Evolutionary conservation across 2,329 filamentous ascomycete species (phyloP).

Genomic region (Dendryphion nanum): DNA sequence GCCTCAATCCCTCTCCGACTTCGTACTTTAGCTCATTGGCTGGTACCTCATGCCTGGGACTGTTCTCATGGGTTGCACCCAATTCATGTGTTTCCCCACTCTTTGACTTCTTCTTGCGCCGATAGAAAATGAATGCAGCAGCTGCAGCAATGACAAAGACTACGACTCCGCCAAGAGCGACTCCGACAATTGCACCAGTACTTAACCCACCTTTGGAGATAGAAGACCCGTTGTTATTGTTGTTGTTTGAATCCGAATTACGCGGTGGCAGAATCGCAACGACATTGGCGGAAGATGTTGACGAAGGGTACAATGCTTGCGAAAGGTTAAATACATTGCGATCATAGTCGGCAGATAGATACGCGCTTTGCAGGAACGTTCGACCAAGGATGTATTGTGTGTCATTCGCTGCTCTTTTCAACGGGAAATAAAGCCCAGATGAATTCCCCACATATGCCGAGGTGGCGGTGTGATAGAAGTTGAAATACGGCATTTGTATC

Average conservation of each 20-base stretch:
- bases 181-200: conserved; percentile 23
- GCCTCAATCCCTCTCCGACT: conserved; percentile 14
- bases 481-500: conserved; percentile 39
- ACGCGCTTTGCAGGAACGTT: conserved; percentile 43
- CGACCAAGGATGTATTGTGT: conserved; percentile 40
- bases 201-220: conserved; percentile 9
- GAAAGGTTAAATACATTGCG: conserved; percentile 24
- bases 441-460: conserved; percentile 18
- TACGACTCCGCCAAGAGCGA: conserved; percentile 18
- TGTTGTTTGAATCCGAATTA: conserved; percentile 4
- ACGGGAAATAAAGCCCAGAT: conserved; percentile 36
- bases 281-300: conserved; percentile 42
- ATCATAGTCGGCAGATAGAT: conserved; percentile 40
- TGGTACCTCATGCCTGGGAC: conserved; percentile 8
- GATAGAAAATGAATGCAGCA: conserved; percentile 12
- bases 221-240: conserved; percentile 1
- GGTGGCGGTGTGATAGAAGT: conserved; percentile 35
- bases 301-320: conserved; percentile 54
- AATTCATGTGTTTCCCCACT: conserved; percentile 12
- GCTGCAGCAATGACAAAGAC: conserved; percentile 12
- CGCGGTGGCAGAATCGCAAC: conserved; percentile 20
- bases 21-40: conserved; percentile 14
- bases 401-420: conserved; percentile 37
- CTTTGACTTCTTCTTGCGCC: conserved; percentile 9
- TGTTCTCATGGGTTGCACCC: conserved; percentile 11